Evolutionary conservation across 2,329 filamentous ascomycete genomes (phyloP), one percentile per base, ranked within the genome.

Genomic region (Fusarium goolgardi): DNA sequence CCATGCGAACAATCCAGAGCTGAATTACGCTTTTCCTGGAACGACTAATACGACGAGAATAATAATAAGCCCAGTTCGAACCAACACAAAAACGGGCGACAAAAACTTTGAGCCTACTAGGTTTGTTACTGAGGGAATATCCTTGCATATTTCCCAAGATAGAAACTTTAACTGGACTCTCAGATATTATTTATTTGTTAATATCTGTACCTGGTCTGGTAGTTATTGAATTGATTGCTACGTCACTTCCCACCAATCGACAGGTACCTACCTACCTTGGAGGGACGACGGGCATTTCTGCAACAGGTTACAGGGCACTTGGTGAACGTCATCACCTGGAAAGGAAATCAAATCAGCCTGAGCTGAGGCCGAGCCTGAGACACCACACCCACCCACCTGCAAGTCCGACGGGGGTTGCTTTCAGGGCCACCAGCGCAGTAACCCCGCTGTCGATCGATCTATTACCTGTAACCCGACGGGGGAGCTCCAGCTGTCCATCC

Each of bases 391-490:
- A 55, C 51, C 45, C 57, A 49, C 50, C 35, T 15, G 18, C 41
- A 29, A 27, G 41, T 20, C 25, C 10, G 41, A 50, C 46, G 21
- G 31, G 40, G 51, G 51, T 35, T 34, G 41, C 51, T 34, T 55
- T 40, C 47, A 51, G 32, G 47, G n/a, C 47, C 47, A 51, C 21
- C 51, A 55, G 51, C 31, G 29, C 31, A 52, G 35, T 41, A 62
- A 45, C 65, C 65, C 65, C 65, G 55, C 65, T 61, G 65, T 57
- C 65, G 65, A 69, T 69, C 65, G 55, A 68, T 69, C 55, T 55
- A 47, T 52, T 34, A 39, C 58, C 41, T 20, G 32, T 25, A 25
- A 34, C 47, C 32, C 3, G 32, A 34, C 32, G 32, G 44, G 44
- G 39, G 32, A 65, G 49, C 61, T 65, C 62, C 50, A 60, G 63